phyloP scores from a whole-genome alignment of 225 moss, liverwort and hornwort genomes.

The Sphagnum contortum region DNA sequence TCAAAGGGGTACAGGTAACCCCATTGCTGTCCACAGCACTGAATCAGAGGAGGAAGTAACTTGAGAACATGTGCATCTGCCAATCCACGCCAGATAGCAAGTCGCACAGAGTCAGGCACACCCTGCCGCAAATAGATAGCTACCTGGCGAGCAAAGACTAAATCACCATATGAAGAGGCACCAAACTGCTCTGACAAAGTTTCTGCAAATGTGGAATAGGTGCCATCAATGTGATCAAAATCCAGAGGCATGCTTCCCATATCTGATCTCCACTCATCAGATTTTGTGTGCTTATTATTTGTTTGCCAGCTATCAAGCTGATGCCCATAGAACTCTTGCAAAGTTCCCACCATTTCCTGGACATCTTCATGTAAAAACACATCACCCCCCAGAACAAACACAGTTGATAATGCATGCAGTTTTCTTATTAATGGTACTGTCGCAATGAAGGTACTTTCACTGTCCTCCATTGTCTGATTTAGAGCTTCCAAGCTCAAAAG shows the following conservation, averaged over 20 bases:
- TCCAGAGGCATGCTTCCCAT: constrained; percentile 23
- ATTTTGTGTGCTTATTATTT: background rate
- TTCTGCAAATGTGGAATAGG: constrained; percentile 69
- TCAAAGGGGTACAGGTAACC: constrained; percentile 63
- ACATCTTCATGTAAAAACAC: constrained; percentile 58
- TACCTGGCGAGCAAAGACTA: constrained; percentile 77
- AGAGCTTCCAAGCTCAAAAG: constrained; percentile 60
- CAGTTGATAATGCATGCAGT: constrained; percentile 47
- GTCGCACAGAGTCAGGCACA: constrained; percentile 53
- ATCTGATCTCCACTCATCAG: background rate
- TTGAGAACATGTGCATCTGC: constrained; percentile 58
- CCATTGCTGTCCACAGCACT: constrained; percentile 52
- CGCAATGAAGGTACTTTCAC: constrained; percentile 4
- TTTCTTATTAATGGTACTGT: constrained; percentile 35
- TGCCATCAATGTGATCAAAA: constrained; percentile 75
- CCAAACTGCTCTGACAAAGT: constrained; percentile 73
- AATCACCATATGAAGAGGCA: constrained; percentile 73
- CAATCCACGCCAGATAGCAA: constrained; percentile 70
- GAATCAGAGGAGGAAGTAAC: constrained; percentile 68
- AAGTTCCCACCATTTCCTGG: constrained; percentile 39
- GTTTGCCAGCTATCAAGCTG: constrained; percentile 23
- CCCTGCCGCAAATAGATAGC: constrained; percentile 61
- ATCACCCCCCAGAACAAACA: constrained; percentile 76
- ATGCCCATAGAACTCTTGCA: constrained; percentile 58
- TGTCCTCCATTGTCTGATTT: constrained; percentile 7